These are phyloP conservation scores for Isabelozyma pseudorhagii DNA, from an alignment of 805 yeast genomes.

Conservation along the genomic window DNA sequence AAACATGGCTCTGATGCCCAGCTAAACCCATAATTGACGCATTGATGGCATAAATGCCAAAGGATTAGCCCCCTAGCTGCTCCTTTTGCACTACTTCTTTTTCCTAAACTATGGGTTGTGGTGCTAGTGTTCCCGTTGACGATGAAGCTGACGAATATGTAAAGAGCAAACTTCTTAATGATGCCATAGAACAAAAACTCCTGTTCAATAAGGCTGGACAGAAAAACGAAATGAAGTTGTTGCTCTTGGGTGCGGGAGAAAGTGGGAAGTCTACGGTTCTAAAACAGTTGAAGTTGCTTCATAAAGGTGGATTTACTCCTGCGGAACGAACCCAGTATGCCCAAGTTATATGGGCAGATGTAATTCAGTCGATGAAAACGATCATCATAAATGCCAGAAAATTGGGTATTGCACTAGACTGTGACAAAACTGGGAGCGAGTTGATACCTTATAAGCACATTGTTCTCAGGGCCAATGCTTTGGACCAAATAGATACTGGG, in stretches of 20 bases:
- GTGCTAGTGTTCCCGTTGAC: conserved; percentile 45
- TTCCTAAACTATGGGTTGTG: conserved; percentile 59
- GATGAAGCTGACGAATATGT: conserved; percentile 53
- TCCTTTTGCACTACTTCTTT: neutral
- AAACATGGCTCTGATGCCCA: neutral
- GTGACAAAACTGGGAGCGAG: conserved; percentile 52
- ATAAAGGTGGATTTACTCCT: conserved; percentile 78
- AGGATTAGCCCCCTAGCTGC: neutral
- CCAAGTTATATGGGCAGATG: conserved; percentile 91
- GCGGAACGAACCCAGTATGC: conserved; percentile 78
- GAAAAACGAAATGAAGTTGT: conserved; percentile 61
- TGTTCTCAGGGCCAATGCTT: conserved; percentile 53
- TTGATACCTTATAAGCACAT: conserved; percentile 47
- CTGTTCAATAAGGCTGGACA: conserved; percentile 49
- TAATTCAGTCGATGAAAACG: conserved; percentile 76
- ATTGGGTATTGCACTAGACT: conserved; percentile 59
- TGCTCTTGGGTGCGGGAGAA: conserved; percentile 92
- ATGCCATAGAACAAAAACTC: conserved; percentile 62
- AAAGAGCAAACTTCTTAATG: conserved; percentile 52
- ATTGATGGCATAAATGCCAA: neutral
- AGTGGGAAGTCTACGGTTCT: conserved; percentile 91
- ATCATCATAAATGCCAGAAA: conserved; percentile 73
- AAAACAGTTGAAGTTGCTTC: conserved; percentile 82
- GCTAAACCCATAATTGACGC: too few species aligned
- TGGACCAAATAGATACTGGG: conserved; percentile 60